Evolutionary conservation across 345 rosid species (phyloP).

Genomic region (Citrus cavaleriei): DNA sequence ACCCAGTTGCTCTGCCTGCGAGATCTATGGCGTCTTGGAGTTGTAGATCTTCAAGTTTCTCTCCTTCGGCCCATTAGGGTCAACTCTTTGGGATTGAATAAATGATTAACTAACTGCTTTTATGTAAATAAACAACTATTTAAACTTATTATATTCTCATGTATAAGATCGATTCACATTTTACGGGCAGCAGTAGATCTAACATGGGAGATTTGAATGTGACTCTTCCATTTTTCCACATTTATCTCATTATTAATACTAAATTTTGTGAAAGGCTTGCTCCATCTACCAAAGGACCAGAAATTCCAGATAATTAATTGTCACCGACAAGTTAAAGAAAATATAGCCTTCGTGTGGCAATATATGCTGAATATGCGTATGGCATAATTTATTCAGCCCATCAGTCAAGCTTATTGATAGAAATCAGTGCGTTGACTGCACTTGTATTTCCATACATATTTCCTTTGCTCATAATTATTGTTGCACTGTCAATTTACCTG

Average conservation of each 20-base stretch:
- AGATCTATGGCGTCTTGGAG: constrained; percentile 9
- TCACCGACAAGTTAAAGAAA: too few relatives aligned
- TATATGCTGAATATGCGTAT: too few relatives aligned
- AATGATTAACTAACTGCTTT: background rate
- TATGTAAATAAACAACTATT: background rate
- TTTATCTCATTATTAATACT: background rate
- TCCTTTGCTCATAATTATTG: background rate
- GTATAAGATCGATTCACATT: background rate
- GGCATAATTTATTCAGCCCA: too few relatives aligned
- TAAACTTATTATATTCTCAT: background rate
- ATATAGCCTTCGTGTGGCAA: too few relatives aligned
- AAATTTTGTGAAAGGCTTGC: background rate
- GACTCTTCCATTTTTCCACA: background rate
- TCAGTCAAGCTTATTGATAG: background rate
- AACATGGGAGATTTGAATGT: background rate
- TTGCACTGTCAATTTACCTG: background rate
- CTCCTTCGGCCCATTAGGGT: background rate
- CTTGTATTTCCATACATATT: background rate
- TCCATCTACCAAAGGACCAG: background rate
- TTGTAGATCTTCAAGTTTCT: background rate
- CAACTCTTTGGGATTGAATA: constrained; percentile 4
- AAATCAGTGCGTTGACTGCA: background rate
- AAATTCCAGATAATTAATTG: background rate
- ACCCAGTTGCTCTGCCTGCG: background rate
- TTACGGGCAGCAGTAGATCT: background rate